These are phyloP conservation scores for Raphanus sativus DNA, from an alignment of 345 rosid genomes.

Conservation along the genomic window DNA sequence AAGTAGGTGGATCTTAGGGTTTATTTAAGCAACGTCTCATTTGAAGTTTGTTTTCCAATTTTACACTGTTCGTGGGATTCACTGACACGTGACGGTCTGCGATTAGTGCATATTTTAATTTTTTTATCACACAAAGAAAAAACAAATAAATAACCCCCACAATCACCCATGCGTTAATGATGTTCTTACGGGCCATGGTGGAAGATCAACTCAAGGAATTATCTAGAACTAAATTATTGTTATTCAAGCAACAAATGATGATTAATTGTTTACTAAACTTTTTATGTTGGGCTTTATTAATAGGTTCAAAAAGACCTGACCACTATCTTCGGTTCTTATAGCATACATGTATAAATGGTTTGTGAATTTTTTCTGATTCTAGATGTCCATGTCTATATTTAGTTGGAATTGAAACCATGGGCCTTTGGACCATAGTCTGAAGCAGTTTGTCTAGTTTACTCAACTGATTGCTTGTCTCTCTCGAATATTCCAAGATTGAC, in stretches of 20 bases:
- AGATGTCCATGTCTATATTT: not conserved
- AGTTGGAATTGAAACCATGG: not conserved
- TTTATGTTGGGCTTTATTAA: not conserved
- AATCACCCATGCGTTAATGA: too few relatives aligned
- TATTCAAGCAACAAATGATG: not conserved
- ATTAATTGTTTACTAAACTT: not conserved
- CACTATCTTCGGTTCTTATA: not conserved
- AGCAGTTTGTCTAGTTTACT: not conserved
- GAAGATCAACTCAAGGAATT: not conserved
- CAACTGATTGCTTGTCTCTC: conserved; percentile 5
- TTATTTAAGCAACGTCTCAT: too few relatives aligned
- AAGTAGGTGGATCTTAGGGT: too few relatives aligned
- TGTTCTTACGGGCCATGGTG: not conserved
- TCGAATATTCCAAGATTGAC: not conserved
- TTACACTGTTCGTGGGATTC: too few relatives aligned
- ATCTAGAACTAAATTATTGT: not conserved
- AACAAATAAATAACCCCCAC: too few relatives aligned
- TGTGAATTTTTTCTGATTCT: not conserved
- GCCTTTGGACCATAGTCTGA: not conserved
- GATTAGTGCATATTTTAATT: too few relatives aligned
- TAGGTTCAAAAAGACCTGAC: not conserved
- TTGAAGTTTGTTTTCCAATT: too few relatives aligned
- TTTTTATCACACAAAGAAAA: too few relatives aligned
- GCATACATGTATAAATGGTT: not conserved
- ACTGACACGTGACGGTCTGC: too few relatives aligned